Evolutionary conservation across 257 asterid genomes (phyloP), one percentile per base, ranked within the genome.

Genomic region (Lantana camara): DNA sequence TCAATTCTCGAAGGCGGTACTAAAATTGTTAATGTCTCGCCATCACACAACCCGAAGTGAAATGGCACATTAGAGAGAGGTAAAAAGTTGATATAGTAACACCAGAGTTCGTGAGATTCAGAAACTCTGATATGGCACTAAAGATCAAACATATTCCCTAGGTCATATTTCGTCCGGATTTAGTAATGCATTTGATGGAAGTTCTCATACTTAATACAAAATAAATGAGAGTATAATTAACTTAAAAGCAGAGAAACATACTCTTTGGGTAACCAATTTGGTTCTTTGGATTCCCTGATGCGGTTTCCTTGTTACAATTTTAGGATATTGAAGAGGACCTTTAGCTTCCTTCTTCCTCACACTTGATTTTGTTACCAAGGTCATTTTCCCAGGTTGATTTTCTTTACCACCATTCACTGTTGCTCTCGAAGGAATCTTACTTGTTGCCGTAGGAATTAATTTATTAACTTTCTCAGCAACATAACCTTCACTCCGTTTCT

Each of bases 391-490:
- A 14, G 56, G 40, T 2, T 27, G 54, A 72, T 81, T 81, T 59
- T 68, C 86, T 50, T 77, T 81, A 41, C 77, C 71, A 19, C 37
- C 50, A 30, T 56, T 60, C 32, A 62, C 42, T 60, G 64, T 44
- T 61, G 46, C 58, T 49, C 57, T 75, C 24, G 56, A 57, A 35
- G 73, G 27, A 57, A 55, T 73, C 10, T 50, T 12, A 42, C 17
- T 60, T 54, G 34, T 51, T 35, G 41, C 37, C 61, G 69, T 29
- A 47, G 74, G 44, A 7, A 21, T 62, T 13, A 2, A 24, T 29
- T 13, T 47, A 38, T 63, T 64, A 55, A 63, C 64, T 45, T 49
- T 10, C 3, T 12, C 51, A 45, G 77, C 71, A 57, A 63, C 69
- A 61, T 67, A 13, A 64, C 57, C 73, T 47, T 64, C 46, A 15